phyloP scores from a whole-genome alignment of 768 basidiomycete species.

The Polyporus arcularius region DNA sequence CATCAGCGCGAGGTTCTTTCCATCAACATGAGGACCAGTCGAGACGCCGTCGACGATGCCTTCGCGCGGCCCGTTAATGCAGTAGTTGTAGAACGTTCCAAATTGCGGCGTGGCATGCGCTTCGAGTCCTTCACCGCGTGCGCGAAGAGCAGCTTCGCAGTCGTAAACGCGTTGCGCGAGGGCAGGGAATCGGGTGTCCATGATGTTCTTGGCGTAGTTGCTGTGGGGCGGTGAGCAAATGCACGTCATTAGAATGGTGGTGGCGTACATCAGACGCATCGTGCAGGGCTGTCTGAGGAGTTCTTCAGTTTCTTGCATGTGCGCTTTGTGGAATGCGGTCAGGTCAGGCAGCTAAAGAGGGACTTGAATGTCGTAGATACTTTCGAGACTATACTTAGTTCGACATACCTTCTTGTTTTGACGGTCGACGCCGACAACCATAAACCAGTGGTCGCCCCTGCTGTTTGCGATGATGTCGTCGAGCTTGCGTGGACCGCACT shows the following conservation, averaged over 20 bases:
- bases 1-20: neutral
- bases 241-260: too few species aligned
- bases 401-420: neutral
- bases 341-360: too few species aligned
- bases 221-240: too few species aligned
- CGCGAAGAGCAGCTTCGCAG: neutral
- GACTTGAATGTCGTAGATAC: too few species aligned
- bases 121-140: neutral
- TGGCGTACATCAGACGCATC: too few species aligned
- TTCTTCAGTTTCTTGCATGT: too few species aligned
- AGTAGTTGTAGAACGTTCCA: neutral
- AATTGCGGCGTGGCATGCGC: neutral
- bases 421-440: neutral
- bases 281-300: too few species aligned
- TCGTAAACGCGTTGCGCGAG: neutral
- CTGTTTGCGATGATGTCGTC: neutral
- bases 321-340: too few species aligned
- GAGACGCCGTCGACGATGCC: neutral
- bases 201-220: neutral
- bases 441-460: neutral
- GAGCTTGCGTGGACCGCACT: neutral
- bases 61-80: neutral
- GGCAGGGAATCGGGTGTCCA: neutral
- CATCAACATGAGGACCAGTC: neutral
- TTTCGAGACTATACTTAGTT: too few species aligned